Base-by-base conservation (phyloP, 2,329 filamentous ascomycete species). In the Teratosphaeria viscida region DNA sequence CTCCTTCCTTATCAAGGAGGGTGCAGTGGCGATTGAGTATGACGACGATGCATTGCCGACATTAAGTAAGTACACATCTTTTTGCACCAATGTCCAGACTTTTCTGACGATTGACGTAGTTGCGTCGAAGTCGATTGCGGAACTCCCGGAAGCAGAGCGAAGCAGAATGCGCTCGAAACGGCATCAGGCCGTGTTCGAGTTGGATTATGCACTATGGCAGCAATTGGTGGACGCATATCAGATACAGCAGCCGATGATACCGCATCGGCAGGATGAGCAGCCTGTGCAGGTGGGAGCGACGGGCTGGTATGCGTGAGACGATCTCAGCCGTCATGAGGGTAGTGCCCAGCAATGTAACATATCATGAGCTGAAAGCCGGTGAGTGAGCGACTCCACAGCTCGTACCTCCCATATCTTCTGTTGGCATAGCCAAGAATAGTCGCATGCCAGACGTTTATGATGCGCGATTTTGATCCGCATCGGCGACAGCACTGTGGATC, bases 1-100 rank as follows among this genome's bases (percentile, higher is more conserved):
- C 66, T 95, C 90, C 71, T 99, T 99, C 70, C 77, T 99, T 62
- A 90, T 97, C 61, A 85, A 89, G 60, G 94, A 99, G 74, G 91
- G 91, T 11, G 84, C 82, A 61, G 83, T 91, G 5, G 84, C 84
- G 37, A 80, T 99, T n/a, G 79, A 83, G 2, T 82, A 85, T 59
- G 92, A 96, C 68, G 81, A 85, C 12, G 77, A 87, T 61, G 85
- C 82, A 1, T 76, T 96, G 52, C 92, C 92, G n/a, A 85, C 90
- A 26, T 74, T 97, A 55, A 79, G 91, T 95, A 79, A 79, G 88
- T 81, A 10, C 19, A 5, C 19, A 10, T 16, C 14, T 6, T 19
- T 34, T 16, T 56, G 12, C 53, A 58, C 34, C 34, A 5, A 29
- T 29, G 6, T 29, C 29, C 52, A 14, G 16, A 14, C 5, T 39